Percentiles rank a stretch among this genome's conserved stretches.
Evolutionary conservation across 768 basidiomycete species (phyloP).

Genomic region (Boletus huronensis): DNA sequence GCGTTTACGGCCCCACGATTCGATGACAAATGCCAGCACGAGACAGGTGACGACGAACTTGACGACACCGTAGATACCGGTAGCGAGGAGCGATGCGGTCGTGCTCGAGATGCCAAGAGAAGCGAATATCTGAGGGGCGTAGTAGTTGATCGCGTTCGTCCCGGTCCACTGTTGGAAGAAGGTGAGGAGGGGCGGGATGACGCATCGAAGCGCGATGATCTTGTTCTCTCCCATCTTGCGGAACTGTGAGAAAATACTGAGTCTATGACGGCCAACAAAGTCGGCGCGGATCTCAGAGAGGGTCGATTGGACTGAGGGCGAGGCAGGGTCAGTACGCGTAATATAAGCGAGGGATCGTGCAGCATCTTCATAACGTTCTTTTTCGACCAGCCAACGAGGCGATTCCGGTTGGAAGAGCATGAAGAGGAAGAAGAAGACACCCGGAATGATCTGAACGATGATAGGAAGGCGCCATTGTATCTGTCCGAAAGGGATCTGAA

Average conservation of each 20-base stretch:
- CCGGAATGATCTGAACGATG: constrained; percentile 39
- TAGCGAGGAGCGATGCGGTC: constrained; percentile 35
- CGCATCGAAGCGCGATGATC: constrained; percentile 28
- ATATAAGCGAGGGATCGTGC: constrained; percentile 31
- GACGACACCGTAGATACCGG: constrained; percentile 41
- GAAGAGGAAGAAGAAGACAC: constrained; percentile 32
- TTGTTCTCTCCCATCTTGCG: constrained; percentile 34
- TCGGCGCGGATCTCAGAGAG: constrained; percentile 36
- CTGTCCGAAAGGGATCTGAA: constrained; percentile 24
- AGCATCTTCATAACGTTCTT: constrained; percentile 34
- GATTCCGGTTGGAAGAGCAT: constrained; percentile 42
- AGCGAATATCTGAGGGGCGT: constrained; percentile 36
- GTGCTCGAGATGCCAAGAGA: constrained; percentile 34
- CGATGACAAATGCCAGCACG: constrained; percentile 37
- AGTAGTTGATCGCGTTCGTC: constrained; percentile 42
- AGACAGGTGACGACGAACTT: constrained; percentile 33
- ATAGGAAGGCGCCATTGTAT: constrained; percentile 39
- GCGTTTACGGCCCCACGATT: constrained; percentile 38
- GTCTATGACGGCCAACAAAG: constrained; percentile 30
- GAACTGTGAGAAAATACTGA: constrained; percentile 27
- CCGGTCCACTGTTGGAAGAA: constrained; percentile 41
- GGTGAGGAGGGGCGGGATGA: constrained; percentile 33
- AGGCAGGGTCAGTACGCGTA: constrained; percentile 19
- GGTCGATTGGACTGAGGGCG: constrained; percentile 29
- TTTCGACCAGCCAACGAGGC: constrained; percentile 40